Conservation (phyloP, 306 rosid species). For the Notholithocarpus densiflorus region DNA sequence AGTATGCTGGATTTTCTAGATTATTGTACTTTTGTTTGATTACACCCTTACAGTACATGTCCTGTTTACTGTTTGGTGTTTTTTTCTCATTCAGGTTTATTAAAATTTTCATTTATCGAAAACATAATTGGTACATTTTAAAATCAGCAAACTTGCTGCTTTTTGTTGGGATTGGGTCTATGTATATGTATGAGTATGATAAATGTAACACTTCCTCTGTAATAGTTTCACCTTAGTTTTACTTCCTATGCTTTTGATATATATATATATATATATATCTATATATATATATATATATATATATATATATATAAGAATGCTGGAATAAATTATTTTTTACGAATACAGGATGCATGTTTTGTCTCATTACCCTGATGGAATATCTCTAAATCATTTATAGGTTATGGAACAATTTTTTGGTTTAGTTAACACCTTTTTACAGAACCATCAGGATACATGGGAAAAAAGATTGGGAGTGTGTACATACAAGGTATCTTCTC, state of each 20-base stretch:
- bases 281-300: background rate
- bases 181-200: background rate
- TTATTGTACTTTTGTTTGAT: no score
- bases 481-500: conserved; percentile 72
- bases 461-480: conserved; percentile 83
- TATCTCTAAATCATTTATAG: conserved; percentile 37
- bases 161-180: background rate
- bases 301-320: background rate
- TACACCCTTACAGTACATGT: no score
- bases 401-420: conserved; percentile 96
- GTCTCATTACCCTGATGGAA: background rate
- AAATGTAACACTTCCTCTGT: background rate
- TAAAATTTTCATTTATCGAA: no score
- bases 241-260: background rate
- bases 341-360: background rate
- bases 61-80: no score
- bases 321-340: background rate
- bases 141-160: background rate
- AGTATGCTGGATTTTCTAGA: no score
- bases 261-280: background rate
- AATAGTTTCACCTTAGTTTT: background rate
- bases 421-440: conserved; percentile 89
- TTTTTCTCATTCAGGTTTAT: no score
- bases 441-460: conserved; percentile 73
- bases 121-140: background rate